Evolutionary conservation across 164 flowering plant species (phyloP).

Genomic region (Umbilicus rupestris): DNA sequence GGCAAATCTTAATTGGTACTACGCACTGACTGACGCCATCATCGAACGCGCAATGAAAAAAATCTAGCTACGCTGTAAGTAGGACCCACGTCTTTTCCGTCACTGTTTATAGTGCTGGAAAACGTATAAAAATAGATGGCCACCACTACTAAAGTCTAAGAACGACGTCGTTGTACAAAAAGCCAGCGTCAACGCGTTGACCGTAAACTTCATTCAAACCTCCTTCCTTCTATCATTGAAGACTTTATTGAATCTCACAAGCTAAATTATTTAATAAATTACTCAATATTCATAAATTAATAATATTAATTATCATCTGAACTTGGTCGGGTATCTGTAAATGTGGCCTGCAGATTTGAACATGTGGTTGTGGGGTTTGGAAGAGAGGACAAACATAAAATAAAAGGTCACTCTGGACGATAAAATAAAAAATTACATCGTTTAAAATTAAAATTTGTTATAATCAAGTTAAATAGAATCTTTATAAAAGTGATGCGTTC

Average conservation of each 20-base stretch:
- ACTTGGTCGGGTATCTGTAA: neutral
- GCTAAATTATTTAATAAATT: no score
- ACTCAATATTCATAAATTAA: no score
- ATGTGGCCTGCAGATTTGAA: neutral
- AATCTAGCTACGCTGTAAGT: neutral
- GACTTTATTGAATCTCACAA: no score
- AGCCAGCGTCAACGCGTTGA: neutral
- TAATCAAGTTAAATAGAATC: no score
- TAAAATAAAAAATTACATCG: no score
- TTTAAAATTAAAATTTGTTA: no score
- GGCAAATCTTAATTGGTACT: neutral
- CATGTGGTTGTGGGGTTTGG: neutral
- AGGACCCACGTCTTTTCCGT: conserved; percentile 1
- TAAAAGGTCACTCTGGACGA: no score
- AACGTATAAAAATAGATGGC: neutral
- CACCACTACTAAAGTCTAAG: neutral
- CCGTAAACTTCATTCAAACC: neutral
- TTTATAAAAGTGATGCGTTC: no score
- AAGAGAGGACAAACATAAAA: neutral
- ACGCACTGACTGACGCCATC: neutral
- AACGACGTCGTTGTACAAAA: neutral
- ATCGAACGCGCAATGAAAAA: neutral
- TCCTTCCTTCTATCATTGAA: no score
- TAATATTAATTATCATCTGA: no score
- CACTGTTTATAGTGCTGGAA: neutral